Conservation (phyloP, 23 red algal genomes). For the Gracilaria caudata region DNA sequence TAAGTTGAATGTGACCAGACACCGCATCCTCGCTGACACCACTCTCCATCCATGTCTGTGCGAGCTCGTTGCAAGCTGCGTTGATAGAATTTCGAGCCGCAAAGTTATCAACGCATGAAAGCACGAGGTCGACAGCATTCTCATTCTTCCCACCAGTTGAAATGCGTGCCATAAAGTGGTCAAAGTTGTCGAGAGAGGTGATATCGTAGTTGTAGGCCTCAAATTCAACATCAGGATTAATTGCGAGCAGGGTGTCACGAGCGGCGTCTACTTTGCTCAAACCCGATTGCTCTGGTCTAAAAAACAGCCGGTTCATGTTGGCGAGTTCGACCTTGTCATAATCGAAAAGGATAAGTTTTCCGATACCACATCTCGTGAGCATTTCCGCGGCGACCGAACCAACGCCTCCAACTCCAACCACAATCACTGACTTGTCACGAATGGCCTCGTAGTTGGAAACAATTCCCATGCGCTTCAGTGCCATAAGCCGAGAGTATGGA, state of each 20-base stretch:
- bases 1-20: conserved; percentile 90
- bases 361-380: conserved; percentile 93
- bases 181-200: conserved; percentile 70
- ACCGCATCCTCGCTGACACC: conserved; percentile 94
- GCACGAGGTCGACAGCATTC: conserved; percentile 78
- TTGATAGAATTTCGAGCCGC: conserved; percentile 86
- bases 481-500: conserved; percentile 93
- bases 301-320: conserved; percentile 98
- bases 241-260: conserved; percentile 53
- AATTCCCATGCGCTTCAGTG: conserved; percentile 90
- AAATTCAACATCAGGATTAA: conserved; percentile 88
- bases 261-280: conserved; percentile 82
- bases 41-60: conserved; percentile 81
- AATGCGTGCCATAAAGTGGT: conserved; percentile 56
- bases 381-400: conserved; percentile 92
- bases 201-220: conserved; percentile 78
- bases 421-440: conserved; percentile 47
- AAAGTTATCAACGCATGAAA: conserved; percentile 92
- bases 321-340: conserved; percentile 89
- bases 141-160: conserved; percentile 11
- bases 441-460: conserved; percentile 86
- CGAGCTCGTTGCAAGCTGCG: conserved; percentile 74
- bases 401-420: conserved; percentile 90
- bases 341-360: conserved; percentile 88
- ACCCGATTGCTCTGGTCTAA: conserved; percentile 74